Evolutionary conservation across 2,329 filamentous ascomycete genomes (phyloP), one percentile per base, ranked within the genome.

Genomic region (Pseudodiploospora longispora): DNA sequence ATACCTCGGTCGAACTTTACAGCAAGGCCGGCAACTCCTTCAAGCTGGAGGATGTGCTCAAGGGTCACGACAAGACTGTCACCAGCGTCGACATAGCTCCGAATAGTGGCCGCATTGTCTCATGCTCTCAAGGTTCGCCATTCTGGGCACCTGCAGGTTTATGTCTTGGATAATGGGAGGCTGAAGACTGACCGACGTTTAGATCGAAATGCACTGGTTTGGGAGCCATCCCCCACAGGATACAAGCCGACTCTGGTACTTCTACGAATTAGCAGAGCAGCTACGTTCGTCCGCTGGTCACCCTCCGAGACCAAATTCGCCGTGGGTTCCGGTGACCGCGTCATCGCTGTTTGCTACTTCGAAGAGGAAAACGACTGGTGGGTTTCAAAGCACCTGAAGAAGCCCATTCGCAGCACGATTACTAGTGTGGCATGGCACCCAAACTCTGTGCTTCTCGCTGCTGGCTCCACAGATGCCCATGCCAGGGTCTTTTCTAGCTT

Each of bases 281-380:
- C 93, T 4, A 98, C 93, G 0, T 96, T 91, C 61, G 93, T 96
- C 41, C 87, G 93, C 58, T 98, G 93, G 93, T 94, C 89, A 27
- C 93, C 93, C 3, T 91, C 86, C 27, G 93, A 98, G 74, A 85
- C 83, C 63, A 98, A 98, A 69, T 98, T 98, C 64, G 93, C 93
- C 43, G 93, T 97, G 28, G 93, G 93, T 48, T 96, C 90, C 29
- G 93, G 93, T 50, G 93, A 95, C 56, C 83, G 93, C 51, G 85
- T 95, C 52, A 95, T 98, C 58, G 89, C 93, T 35, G 79, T 97
- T 55, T 98, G 93, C 75, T 97, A 97, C 72, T 98, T 98, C 57
- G 93, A 98, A 62, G 87, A 95, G 64, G 93, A 98, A 68, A 96
- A 98, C 68, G 90, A 98, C 72, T 98, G 93, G 93, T 98, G 93